Base-by-base conservation (phyloP, 257 asterid genomes). In the Lycium barbarum region DNA sequence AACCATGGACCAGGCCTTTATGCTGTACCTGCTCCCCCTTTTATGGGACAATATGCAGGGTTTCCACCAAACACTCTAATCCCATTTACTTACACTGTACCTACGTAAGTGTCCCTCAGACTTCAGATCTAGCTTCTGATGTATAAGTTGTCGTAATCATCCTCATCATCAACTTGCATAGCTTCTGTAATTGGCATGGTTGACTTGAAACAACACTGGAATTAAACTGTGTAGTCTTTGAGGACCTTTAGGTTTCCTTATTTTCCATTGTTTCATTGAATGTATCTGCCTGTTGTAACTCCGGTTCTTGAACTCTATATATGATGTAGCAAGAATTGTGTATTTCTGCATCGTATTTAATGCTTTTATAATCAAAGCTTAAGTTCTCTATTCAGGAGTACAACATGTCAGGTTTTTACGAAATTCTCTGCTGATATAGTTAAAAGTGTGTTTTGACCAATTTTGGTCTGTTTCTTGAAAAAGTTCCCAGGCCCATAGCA, bases 1-100 rank as follows among this genome's bases (percentile, higher is more conserved):
- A 92, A 92, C 86, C 95, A 84, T 85, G 98, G 98, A 45, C 97
- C 94, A 49, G 99, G 99, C 72, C 91, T 96, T 45, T 96, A 96
- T 91, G 99, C 98, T 83, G 98, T 96, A 86, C 91, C 95, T 1
- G 90, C 90, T 83, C 86, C 33, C 88, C 95, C 98, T 8, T 82
- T 84, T 79, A 86, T 84, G 92, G 98, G 94, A 54, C 91, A 91
- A 53, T 47, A 89, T 80, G 79, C 86, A 45, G 98, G 95, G 61
- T 91, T 91, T 88, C 90, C 92, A 45, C 79, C 97, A 40, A 91
- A 88, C 73, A 84, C 91, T 53, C 97, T 95, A 49, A 91, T 95
- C 62, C 99, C 99, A 49, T 95, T 96, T 82, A 93, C 97, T 58
- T 95, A 96, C 89, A 90, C 90, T 86, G 54, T 93, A 72, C 99